These are phyloP conservation scores for Setaria italica DNA, from an alignment of 202 grass and related monocot species.

Conservation along the genomic window DNA sequence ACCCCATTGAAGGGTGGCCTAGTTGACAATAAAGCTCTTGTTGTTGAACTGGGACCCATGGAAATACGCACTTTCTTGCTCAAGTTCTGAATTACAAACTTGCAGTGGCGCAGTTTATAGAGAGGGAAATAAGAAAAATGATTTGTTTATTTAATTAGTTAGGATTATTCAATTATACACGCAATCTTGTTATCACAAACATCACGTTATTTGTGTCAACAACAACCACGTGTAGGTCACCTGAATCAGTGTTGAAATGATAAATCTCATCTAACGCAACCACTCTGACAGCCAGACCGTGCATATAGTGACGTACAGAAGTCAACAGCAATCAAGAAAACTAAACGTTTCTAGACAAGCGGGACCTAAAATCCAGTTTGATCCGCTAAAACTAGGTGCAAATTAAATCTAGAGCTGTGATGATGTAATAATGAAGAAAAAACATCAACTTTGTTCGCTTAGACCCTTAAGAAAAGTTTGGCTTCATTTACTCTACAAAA, in stretches of 20 bases:
- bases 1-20: constrained; percentile 59
- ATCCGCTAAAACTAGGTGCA: not conserved
- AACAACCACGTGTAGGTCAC: constrained; percentile 2
- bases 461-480: too few species aligned
- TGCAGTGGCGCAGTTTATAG: not conserved
- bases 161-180: too few species aligned
- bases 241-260: not conserved
- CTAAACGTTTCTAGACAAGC: not conserved
- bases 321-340: not conserved
- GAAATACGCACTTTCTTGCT: constrained; percentile 90
- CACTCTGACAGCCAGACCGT: not conserved
- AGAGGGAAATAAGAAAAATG: not conserved
- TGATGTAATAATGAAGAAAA: too few species aligned
- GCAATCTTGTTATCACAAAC: not conserved
- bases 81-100: constrained; percentile 56
- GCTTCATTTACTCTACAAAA: too few species aligned
- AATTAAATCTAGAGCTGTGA: not conserved
- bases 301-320: too few species aligned
- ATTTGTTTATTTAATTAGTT: not conserved
- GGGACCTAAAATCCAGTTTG: not conserved
- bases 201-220: not conserved
- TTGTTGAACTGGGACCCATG: constrained; percentile 81
- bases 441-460: too few species aligned
- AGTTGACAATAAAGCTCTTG: constrained; percentile 57
- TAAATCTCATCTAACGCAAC: constrained; percentile 14